Evolutionary conservation across 305 asterid species (phyloP).

Genomic region (Fraxinus angustifolia): DNA sequence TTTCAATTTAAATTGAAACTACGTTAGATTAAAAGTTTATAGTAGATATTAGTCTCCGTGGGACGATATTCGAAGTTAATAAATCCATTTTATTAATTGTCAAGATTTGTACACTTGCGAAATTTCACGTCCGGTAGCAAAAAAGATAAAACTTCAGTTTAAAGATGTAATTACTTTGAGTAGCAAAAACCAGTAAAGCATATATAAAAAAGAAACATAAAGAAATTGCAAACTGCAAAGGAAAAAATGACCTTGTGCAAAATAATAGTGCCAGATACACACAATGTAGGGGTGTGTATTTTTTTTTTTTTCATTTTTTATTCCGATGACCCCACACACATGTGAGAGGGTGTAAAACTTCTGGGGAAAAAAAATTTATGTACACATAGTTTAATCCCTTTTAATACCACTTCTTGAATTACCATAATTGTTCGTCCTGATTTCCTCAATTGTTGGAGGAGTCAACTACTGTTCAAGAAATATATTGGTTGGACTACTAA

Average conservation of each 20-base stretch:
- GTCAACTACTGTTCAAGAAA: conserved; percentile 79
- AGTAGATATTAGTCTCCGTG: no score
- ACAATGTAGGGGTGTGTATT: background rate
- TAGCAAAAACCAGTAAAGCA: background rate
- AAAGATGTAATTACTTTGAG: background rate
- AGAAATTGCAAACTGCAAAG: background rate
- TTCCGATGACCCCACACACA: no score
- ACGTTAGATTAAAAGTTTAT: no score
- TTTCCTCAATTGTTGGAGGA: conserved; percentile 78
- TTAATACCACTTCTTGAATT: conserved; percentile 63
- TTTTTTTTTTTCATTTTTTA: no score
- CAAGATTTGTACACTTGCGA: no score
- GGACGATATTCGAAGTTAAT: no score
- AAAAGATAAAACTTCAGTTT: background rate
- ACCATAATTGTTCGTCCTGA: conserved; percentile 59
- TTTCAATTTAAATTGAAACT: no score
- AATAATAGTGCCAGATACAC: background rate
- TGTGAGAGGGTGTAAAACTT: no score
- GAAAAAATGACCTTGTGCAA: conserved; percentile 4
- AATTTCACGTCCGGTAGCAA: background rate
- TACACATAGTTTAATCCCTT: no score
- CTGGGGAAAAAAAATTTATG: no score
- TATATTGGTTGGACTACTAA: conserved; percentile 69
- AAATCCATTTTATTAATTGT: no score
- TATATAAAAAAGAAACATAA: background rate